Evolutionary conservation across 2,329 filamentous ascomycete genomes (phyloP).

Genomic region (Pleurostoma richardsiae): DNA sequence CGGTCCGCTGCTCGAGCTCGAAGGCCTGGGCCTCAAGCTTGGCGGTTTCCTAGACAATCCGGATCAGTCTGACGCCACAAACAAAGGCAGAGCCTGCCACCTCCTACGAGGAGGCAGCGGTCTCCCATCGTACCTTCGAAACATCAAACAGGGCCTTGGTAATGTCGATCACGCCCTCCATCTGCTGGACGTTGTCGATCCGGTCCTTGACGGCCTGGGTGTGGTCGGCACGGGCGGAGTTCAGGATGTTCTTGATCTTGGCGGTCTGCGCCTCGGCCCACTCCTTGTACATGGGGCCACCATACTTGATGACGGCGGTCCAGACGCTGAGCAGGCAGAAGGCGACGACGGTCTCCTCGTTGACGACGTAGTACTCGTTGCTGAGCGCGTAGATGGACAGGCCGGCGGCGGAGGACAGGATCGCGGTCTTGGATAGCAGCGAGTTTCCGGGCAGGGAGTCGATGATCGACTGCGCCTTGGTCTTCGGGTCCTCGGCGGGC

Average conservation of each 20-base stretch:
- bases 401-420: constrained; percentile 88
- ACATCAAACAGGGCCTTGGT: constrained; percentile 97
- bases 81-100: constrained; percentile 8
- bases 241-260: constrained; percentile 93
- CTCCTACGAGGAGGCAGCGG: neutral
- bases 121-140: constrained; percentile 69
- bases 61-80: too few species aligned
- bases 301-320: constrained; percentile 87
- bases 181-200: constrained; percentile 91
- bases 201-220: constrained; percentile 90
- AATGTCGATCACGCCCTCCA: constrained; percentile 89
- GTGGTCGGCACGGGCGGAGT: constrained; percentile 90
- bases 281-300: constrained; percentile 84
- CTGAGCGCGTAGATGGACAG: constrained; percentile 91
- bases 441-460: constrained; percentile 90
- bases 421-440: constrained; percentile 91
- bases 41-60: constrained; percentile 76
- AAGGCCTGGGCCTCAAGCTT: constrained; percentile 92
- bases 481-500: constrained; percentile 84
- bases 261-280: constrained; percentile 87
- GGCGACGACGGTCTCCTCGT: constrained; percentile 95
- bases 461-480: constrained; percentile 93
- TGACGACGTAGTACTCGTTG: constrained; percentile 99
- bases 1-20: constrained; percentile 95
- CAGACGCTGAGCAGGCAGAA: constrained; percentile 92